Evolutionary conservation across 2,329 filamentous ascomycete genomes (phyloP).

Genomic region (Cladobotryum mycophilum): DNA sequence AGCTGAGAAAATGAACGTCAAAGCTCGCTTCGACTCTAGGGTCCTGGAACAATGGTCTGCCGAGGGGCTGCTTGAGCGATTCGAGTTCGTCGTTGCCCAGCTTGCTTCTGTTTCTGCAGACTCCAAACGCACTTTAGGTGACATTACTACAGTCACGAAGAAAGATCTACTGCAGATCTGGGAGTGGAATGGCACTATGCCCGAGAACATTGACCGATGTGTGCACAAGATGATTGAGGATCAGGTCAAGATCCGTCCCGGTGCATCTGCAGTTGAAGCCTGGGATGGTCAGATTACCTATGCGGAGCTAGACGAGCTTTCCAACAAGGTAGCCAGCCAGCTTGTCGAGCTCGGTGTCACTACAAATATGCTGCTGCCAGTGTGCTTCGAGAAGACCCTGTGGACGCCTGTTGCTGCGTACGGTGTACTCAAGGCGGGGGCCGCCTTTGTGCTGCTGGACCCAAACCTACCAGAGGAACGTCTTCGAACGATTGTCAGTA

Average conservation of each 20-base stretch:
- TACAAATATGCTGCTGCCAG: conserved; percentile 15
- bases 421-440: conserved; percentile 5
- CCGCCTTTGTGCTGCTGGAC: no score
- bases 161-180: no score
- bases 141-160: no score
- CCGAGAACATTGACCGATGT: not conserved
- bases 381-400: conserved; percentile 14
- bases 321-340: conserved; percentile 1
- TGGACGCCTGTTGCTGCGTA: conserved; percentile 13
- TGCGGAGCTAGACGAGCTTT: conserved; percentile 13
- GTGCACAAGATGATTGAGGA: not conserved
- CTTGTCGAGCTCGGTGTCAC: conserved; percentile 17
- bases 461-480: no score
- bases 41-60: not conserved
- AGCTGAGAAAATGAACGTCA: not conserved
- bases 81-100: not conserved
- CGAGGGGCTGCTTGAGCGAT: not conserved
- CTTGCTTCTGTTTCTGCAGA: not conserved
- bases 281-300: conserved; percentile 20
- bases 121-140: no score
- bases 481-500: no score
- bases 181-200: no score
- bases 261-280: conserved; percentile 13
- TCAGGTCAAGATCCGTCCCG: not conserved
- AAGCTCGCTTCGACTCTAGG: not conserved